Evolutionary conservation across 768 basidiomycete genomes (phyloP).

Genomic region (Lenzites betulinus): DNA sequence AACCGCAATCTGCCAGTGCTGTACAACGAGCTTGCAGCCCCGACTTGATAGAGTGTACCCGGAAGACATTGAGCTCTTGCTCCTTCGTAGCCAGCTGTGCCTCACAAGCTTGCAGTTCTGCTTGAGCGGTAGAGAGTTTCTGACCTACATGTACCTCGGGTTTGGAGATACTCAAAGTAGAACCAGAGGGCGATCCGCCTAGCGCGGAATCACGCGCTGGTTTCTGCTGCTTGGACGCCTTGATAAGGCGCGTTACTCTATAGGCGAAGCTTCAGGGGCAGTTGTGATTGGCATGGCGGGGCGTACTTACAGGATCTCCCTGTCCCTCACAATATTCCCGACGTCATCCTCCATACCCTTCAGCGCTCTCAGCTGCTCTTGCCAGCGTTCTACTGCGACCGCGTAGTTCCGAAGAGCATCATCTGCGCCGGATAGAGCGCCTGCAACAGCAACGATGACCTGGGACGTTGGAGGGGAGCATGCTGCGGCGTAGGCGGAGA

Average conservation of each 20-base stretch:
- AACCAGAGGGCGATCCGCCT: slow-evolving; percentile 40
- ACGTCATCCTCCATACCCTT: slow-evolving; percentile 76
- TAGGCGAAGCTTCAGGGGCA: neutral
- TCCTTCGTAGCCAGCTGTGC: slow-evolving; percentile 71
- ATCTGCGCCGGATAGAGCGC: slow-evolving; percentile 62
- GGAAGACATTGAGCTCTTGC: slow-evolving; percentile 53
- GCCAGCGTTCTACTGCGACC: slow-evolving; percentile 63
- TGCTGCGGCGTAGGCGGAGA: slow-evolving; percentile 73
- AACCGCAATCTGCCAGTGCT: slow-evolving; percentile 70
- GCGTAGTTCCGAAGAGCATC: slow-evolving; percentile 68
- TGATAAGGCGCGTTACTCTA: slow-evolving; percentile 79
- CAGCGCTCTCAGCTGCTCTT: slow-evolving; percentile 57
- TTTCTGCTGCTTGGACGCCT: slow-evolving; percentile 65
- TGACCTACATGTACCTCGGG: slow-evolving; percentile 28
- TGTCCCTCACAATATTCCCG: slow-evolving; percentile 65
- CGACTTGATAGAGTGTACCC: slow-evolving; percentile 57
- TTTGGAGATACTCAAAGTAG: slow-evolving; percentile 43
- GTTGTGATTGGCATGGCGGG: neutral
- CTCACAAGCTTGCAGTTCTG: slow-evolving; percentile 83
- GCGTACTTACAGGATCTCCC: slow-evolving; percentile 75
- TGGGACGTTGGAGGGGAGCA: slow-evolving; percentile 56
- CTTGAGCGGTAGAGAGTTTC: slow-evolving; percentile 68
- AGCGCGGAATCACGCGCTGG: slow-evolving; percentile 40
- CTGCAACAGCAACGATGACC: slow-evolving; percentile 55
- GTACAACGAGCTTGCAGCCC: slow-evolving; percentile 63